Evolutionary conservation across 352 stramenopile genomes (phyloP).

Genomic region (Phytophthora macrochlamydospora): DNA sequence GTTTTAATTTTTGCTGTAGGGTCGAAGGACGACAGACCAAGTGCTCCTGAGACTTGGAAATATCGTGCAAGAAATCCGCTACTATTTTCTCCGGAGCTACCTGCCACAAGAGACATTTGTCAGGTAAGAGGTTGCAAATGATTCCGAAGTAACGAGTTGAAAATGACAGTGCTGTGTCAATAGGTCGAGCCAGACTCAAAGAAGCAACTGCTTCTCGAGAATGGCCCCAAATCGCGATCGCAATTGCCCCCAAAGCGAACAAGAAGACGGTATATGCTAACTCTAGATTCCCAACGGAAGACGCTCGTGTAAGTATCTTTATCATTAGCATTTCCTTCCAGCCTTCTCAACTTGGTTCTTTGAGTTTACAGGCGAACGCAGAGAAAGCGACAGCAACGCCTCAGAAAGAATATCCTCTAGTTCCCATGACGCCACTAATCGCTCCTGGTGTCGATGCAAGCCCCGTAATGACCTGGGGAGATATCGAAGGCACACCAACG

Average conservation of each 20-base stretch:
- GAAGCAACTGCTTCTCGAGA: conserved; percentile 49
- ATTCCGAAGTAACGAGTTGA: neutral
- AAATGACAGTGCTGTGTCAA: neutral
- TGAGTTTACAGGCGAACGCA: neutral
- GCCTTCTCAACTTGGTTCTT: too few relatives aligned
- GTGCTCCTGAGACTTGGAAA: conserved; percentile 73
- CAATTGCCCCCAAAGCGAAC: conserved; percentile 34
- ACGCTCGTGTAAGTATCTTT: conserved; percentile 26
- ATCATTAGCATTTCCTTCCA: too few relatives aligned
- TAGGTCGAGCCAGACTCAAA: conserved; percentile 29
- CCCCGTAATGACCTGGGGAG: conserved; percentile 86
- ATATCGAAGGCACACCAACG: conserved; percentile 82
- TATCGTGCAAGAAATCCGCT: conserved; percentile 79
- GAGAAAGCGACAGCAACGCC: conserved; percentile 3
- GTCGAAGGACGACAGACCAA: conserved; percentile 60
- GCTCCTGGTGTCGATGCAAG: conserved; percentile 73
- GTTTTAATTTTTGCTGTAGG: conserved; percentile 30
- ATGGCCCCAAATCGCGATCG: conserved; percentile 25
- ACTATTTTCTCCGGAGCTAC: conserved; percentile 75
- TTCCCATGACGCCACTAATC: conserved; percentile 83
- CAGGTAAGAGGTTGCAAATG: conserved; percentile 32
- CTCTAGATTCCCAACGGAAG: conserved; percentile 56
- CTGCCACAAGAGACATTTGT: conserved; percentile 62
- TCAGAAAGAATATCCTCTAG: conserved; percentile 47
- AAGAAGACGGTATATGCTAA: conserved; percentile 77